Evolutionary conservation across 805 yeast species (phyloP).

Genomic region (Candida sanyiensis): DNA sequence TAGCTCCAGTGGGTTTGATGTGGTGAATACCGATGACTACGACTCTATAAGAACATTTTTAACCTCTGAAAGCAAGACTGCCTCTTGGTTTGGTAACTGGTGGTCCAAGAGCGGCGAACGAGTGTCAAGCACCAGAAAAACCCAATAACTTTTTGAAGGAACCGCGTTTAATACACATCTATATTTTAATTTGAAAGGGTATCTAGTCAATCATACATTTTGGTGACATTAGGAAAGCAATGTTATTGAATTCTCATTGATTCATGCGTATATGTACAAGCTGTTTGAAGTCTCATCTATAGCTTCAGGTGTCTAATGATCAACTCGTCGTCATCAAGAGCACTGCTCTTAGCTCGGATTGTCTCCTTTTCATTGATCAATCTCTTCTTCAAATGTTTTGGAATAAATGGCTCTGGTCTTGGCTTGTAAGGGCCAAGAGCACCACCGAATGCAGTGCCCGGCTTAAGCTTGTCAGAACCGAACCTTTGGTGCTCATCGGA

Average conservation of each 20-base stretch:
- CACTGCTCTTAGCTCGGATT: slow-evolving; percentile 17
- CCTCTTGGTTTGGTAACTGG: slow-evolving; percentile 5
- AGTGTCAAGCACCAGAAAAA: no score
- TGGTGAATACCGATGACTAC: slow-evolving; percentile 35
- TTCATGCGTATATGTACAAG: no score
- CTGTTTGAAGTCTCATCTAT: no score
- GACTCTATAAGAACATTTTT: slow-evolving; percentile 7
- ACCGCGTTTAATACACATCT: no score
- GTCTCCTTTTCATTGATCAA: slow-evolving; percentile 39
- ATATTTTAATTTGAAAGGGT: no score
- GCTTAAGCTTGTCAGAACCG: slow-evolving; percentile 67
- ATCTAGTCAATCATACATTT: no score
- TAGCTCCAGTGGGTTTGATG: slow-evolving; percentile 38
- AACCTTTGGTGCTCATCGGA: slow-evolving; percentile 43
- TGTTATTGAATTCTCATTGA: no score
- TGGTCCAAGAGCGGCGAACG: not conserved
- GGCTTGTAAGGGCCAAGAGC: slow-evolving; percentile 49
- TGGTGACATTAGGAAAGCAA: no score
- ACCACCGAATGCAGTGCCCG: slow-evolving; percentile 72
- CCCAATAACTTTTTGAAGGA: no score
- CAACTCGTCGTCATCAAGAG: slow-evolving; percentile 19
- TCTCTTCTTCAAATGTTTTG: slow-evolving; percentile 41
- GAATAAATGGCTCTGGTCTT: slow-evolving; percentile 61
- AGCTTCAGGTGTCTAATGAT: slow-evolving; percentile 20
- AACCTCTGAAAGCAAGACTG: not conserved